A percentile compares a stretch with the other conserved stretches of the same genome.
Evolutionary conservation across 148 eudicot genomes (phyloP).

Genomic region (Amaranthus palmeri): DNA sequence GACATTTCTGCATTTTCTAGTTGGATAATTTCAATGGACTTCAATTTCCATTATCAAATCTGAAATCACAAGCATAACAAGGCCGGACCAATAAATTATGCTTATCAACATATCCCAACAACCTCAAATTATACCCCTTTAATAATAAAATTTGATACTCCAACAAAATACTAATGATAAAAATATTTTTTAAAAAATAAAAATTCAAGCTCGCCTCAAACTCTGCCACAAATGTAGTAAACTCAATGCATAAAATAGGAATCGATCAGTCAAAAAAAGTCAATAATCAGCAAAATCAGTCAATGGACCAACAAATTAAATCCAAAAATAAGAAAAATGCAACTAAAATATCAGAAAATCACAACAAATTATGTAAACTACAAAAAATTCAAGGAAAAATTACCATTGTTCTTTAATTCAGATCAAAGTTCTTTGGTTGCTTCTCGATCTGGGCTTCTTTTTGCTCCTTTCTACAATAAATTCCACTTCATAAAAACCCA

Average conservation of each 20-base stretch:
- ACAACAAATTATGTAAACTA: conserved; percentile 7
- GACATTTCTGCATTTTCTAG: conserved; percentile 4
- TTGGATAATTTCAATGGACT: neutral
- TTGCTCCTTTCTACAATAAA: conserved; percentile 3
- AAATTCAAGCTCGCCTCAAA: conserved; percentile 3
- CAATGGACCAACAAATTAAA: conserved; percentile 15
- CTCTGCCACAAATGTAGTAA: conserved; percentile 17
- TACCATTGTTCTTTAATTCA: conserved; percentile 48
- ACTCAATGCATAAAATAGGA: conserved; percentile 16
- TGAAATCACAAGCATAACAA: neutral
- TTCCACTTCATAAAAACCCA: conserved; percentile 13
- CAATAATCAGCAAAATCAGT: conserved; percentile 23
- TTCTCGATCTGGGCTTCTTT: conserved; percentile 20
- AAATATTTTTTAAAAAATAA: neutral
- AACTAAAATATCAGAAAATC: conserved; percentile 1
- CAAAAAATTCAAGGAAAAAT: neutral
- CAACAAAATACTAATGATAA: neutral
- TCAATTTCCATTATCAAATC: neutral
- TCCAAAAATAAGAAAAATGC: neutral
- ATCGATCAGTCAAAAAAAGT: conserved; percentile 31
- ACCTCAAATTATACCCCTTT: conserved; percentile 1
- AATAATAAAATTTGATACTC: neutral
- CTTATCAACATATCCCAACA: neutral
- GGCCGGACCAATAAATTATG: neutral
- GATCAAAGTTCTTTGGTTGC: conserved; percentile 39